Base-by-base conservation (phyloP, 257 asterid genomes). In the Solanum dulcamara region DNA sequence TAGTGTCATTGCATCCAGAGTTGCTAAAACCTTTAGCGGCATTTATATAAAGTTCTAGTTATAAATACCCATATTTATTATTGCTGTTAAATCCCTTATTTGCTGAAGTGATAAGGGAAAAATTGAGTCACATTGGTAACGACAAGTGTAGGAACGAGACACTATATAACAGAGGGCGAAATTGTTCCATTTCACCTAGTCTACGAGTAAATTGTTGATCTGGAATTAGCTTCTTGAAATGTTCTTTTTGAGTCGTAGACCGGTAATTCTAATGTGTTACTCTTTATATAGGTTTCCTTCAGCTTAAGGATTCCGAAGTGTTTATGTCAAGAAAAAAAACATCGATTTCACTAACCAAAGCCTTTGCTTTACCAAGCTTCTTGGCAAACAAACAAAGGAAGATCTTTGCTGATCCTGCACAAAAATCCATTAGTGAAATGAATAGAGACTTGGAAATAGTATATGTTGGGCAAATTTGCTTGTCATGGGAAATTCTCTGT, bases 401-500 rank as follows among this genome's bases (percentile, higher is more conserved):
- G 90, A 85, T 96, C 53, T 88, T 86, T 38, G 96, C 93, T 10
- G 97, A 96, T 93, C 93, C 94, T 5, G 80, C 91, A 38, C 91
- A 87, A 24, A 94, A 93, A 88, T 90, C 93, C 18, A 86, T 91
- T 9, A 53, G 37, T 10, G 95, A 94, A 50, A 84, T 93, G 92
- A 89, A 87, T 51, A 84, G 85, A 20, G 94, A 93, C 88, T 91
- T 95, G 86, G 97, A 95, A 71, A 66, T 92, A 67, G 97, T 92
- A 1, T 94, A 95, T 11, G 92, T 93, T 44, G 99, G 99, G 22
- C 97, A 94, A 74, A 83, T 91, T 32, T 94, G 99, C 84, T 89
- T 94, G 18, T 92, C 98, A 0, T 95, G 97, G 97, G 99, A 94
- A 85, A 94, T 95, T 60, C 88, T 95, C 7, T 79, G 81, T 12